Evolutionary conservation across 169 alveolate species (phyloP).

Genomic region (Plasmodium ovale): DNA sequence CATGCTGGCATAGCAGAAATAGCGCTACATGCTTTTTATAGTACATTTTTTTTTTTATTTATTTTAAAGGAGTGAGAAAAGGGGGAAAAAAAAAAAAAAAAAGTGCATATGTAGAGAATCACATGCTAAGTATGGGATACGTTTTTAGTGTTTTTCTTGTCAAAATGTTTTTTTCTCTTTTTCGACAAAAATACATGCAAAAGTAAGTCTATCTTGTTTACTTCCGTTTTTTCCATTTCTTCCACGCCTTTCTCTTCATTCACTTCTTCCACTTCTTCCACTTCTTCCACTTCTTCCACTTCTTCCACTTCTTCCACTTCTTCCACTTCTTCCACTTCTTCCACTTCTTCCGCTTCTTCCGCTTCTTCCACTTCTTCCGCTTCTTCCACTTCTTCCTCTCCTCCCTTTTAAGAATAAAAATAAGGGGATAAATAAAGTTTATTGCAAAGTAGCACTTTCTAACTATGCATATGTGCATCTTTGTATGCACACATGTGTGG

Average conservation of each 20-base stretch:
- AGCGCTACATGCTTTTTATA: not conserved
- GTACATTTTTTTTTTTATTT: not conserved
- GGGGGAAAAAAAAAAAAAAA: not conserved
- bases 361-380: not conserved
- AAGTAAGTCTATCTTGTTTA: not conserved
- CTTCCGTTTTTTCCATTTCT: not conserved
- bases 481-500: not conserved
- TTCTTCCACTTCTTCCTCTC: not conserved
- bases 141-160: not conserved
- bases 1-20: slow-evolving; percentile 5
- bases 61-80: not conserved
- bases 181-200: not conserved
- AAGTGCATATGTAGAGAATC: not conserved
- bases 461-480: not conserved
- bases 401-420: not conserved
- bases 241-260: too few relatives aligned
- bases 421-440: not conserved
- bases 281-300: too few relatives aligned
- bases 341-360: too few relatives aligned
- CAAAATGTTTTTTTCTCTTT: not conserved
- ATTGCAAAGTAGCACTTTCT: not conserved
- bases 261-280: too few relatives aligned
- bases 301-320: too few relatives aligned
- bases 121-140: not conserved
- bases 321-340: too few relatives aligned